A percentile compares a stretch with the other conserved stretches of the same genome.
phyloP scores from a whole-genome alignment of 176 grass and related monocot species.

The Alopecurus myosuroides region DNA sequence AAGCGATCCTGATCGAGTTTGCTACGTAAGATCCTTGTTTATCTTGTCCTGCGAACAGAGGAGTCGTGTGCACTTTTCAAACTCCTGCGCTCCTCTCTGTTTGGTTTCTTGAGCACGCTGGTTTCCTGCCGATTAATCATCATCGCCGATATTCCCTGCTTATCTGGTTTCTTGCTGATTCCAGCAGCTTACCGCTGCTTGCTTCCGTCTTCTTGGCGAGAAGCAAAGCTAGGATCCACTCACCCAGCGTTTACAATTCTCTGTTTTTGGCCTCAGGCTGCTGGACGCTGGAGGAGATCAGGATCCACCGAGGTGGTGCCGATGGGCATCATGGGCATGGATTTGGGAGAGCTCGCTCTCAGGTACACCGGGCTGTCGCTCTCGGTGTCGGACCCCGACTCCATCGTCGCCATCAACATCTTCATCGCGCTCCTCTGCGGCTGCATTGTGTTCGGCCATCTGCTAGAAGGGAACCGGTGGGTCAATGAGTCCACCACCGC shows the following conservation, averaged over 20 bases:
- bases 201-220: background rate
- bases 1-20: background rate
- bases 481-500: conserved; percentile 87
- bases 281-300: background rate
- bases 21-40: background rate
- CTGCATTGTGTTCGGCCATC: conserved; percentile 91
- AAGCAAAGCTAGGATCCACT: background rate
- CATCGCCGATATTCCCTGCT: background rate
- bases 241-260: background rate
- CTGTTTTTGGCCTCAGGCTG: background rate
- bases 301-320: conserved; percentile 20
- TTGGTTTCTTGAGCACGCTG: background rate
- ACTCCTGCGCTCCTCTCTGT: too few relatives aligned
- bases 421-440: conserved; percentile 77
- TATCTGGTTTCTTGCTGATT: background rate
- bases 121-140: background rate
- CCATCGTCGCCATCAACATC: conserved; percentile 85
- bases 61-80: background rate
- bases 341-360: conserved; percentile 37
- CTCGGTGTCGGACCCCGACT: conserved; percentile 37
- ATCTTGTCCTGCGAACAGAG: background rate
- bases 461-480: conserved; percentile 86
- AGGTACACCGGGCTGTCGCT: conserved; percentile 3
- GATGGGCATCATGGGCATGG: conserved; percentile 28
- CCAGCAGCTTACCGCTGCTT: background rate